A percentile compares a stretch with the other conserved stretches of the same genome.
phyloP scores from a whole-genome alignment of 495 filamentous ascomycete species.

The Jackrogersella minutella region DNA sequence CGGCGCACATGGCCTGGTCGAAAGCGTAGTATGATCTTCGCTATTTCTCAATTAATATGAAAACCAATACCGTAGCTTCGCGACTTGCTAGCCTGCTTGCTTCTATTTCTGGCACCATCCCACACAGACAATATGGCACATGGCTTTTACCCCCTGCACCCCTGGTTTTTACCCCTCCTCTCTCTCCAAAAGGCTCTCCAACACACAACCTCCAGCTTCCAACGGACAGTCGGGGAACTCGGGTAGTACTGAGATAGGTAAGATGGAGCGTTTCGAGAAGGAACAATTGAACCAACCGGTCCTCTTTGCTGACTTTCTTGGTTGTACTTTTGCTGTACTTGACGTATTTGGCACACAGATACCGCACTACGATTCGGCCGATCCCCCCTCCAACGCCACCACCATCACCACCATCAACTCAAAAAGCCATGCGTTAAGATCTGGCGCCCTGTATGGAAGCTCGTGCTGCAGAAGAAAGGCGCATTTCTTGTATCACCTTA shows the following conservation, averaged over 20 bases:
- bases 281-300: too few species aligned
- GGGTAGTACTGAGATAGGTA: conserved; percentile 10
- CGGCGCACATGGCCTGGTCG: conserved; percentile 25
- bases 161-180: conserved; percentile 1
- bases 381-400: conserved; percentile 15
- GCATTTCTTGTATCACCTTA: conserved; percentile 32
- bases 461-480: conserved; percentile 35
- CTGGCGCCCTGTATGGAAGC: conserved; percentile 27
- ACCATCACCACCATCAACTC: not conserved
- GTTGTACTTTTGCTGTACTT: too few species aligned
- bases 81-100: too few species aligned
- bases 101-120: conserved; percentile 39
- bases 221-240: conserved; percentile 18
- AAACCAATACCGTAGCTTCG: conserved; percentile 35
- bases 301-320: too few species aligned
- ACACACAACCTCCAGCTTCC: conserved; percentile 31
- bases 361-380: conserved; percentile 33
- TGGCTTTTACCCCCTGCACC: conserved; percentile 32
- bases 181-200: conserved; percentile 32
- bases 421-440: conserved; percentile 26
- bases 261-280: conserved; percentile 1
- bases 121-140: conserved; percentile 39
- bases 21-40: conserved; percentile 32
- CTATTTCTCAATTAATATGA: conserved; percentile 35
- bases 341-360: conserved; percentile 8